Conservation (phyloP, 2,329 filamentous ascomycete genomes). For the Pleurostoma richardsiae region DNA sequence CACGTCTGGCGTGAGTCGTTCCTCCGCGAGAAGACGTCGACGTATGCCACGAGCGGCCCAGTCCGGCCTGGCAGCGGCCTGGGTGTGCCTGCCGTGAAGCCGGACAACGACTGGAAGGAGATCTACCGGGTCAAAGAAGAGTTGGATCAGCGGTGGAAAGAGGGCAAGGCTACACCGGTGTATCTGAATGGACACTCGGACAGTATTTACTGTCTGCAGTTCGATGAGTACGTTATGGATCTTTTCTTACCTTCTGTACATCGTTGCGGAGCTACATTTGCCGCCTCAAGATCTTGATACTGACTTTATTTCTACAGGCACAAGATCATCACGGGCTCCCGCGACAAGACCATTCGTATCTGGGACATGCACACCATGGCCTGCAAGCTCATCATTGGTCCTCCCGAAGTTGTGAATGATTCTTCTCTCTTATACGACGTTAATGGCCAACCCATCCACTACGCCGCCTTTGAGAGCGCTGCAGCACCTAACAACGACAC, state of each 20-base stretch:
- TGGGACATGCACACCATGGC: constrained; percentile 91
- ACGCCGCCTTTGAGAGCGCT: constrained; percentile 41
- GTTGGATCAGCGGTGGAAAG: constrained; percentile 74
- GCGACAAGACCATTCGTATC: constrained; percentile 90
- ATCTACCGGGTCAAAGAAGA: constrained; percentile 75
- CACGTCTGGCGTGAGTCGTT: constrained; percentile 63
- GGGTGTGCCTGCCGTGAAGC: constrained; percentile 50
- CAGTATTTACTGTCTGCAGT: constrained; percentile 96
- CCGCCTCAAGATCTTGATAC: background rate
- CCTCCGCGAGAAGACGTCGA: constrained; percentile 53
- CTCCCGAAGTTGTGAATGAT: constrained; percentile 57
- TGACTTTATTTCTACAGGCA: constrained; percentile 41
- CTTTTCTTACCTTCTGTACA: background rate
- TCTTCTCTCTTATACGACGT: constrained; percentile 45
- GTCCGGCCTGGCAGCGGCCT: constrained; percentile 49
- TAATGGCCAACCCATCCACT: constrained; percentile 47
- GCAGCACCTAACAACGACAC: constrained; percentile 8
- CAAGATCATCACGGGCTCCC: constrained; percentile 95
- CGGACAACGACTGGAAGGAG: constrained; percentile 75
- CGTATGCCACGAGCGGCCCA: constrained; percentile 52
- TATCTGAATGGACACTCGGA: constrained; percentile 93
- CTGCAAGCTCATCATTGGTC: constrained; percentile 82
- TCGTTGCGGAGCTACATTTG: too few relatives aligned
- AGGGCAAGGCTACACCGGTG: constrained; percentile 71
- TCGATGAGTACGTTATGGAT: constrained; percentile 70